A percentile compares a stretch with the other conserved stretches of the same genome.
Conservation (phyloP, 306 rosid species). For the Dalbergia cochinchinensis region DNA sequence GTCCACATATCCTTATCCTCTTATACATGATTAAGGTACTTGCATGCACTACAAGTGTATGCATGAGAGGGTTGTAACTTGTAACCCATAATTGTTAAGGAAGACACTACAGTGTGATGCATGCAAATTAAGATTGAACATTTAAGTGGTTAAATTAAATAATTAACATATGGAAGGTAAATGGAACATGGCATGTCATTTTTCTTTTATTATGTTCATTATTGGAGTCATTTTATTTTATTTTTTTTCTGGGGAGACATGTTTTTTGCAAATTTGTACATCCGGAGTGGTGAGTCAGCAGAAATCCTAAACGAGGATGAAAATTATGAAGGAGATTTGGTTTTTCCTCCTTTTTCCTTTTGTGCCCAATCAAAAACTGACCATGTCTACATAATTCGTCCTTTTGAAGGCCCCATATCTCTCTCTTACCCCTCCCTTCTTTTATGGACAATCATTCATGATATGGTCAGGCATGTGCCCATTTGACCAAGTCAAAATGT, state of each 20-base stretch:
- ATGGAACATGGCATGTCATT: slow-evolving; percentile 20
- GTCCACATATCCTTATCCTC: slow-evolving; percentile 42
- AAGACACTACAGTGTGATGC: not conserved
- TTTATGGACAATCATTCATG: slow-evolving; percentile 48
- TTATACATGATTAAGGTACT: slow-evolving; percentile 13
- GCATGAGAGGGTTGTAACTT: not conserved
- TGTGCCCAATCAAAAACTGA: slow-evolving; percentile 34
- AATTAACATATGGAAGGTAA: not conserved
- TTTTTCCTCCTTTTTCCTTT: slow-evolving; percentile 26
- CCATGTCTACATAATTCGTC: slow-evolving; percentile 41
- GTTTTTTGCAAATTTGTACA: slow-evolving; percentile 37
- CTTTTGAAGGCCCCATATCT: slow-evolving; percentile 38
- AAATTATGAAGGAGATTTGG: slow-evolving; percentile 16
- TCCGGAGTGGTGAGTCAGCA: slow-evolving; percentile 7
- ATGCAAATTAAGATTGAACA: not conserved
- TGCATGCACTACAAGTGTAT: slow-evolving; percentile 23
- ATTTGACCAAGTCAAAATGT: slow-evolving; percentile 70
- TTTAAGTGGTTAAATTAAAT: not conserved
- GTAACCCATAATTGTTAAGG: slow-evolving; percentile 5
- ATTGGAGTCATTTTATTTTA: slow-evolving; percentile 9
- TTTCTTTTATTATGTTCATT: not conserved
- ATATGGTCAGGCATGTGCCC: slow-evolving; percentile 40
- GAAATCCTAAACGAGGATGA: slow-evolving; percentile 42
- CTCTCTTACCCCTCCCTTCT: slow-evolving; percentile 16
- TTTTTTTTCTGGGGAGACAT: slow-evolving; percentile 32